Evolutionary conservation across 257 asterid species (phyloP).

Genomic region (Ehretia macrophylla): DNA sequence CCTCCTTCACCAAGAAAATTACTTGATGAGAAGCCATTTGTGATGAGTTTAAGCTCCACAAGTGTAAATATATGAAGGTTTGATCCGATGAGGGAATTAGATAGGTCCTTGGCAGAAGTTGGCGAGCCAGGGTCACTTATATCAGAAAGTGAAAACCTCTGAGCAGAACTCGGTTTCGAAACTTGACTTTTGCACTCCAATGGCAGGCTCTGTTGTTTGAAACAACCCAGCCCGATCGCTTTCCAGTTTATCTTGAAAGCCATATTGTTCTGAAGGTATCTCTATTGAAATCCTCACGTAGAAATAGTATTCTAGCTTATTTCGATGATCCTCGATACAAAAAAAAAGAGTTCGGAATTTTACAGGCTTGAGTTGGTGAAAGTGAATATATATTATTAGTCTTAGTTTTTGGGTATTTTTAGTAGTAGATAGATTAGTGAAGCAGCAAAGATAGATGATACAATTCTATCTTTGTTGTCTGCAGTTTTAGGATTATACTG

Average conservation of each 20-base stretch:
- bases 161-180: slow-evolving; percentile 21
- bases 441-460: too few relatives aligned
- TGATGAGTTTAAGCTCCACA: slow-evolving; percentile 43
- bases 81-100: slow-evolving; percentile 45
- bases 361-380: too few relatives aligned
- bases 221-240: slow-evolving; percentile 23
- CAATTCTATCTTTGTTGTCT: too few relatives aligned
- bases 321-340: too few relatives aligned
- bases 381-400: too few relatives aligned
- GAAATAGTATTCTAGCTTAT: too few relatives aligned
- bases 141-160: slow-evolving; percentile 54
- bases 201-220: slow-evolving; percentile 13
- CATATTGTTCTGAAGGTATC: slow-evolving; percentile 10
- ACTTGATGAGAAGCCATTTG: slow-evolving; percentile 42
- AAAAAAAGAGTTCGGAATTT: too few relatives aligned
- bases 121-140: slow-evolving; percentile 59
- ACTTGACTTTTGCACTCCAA: slow-evolving; percentile 15
- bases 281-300: too few relatives aligned
- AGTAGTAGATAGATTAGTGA: too few relatives aligned
- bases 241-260: slow-evolving; percentile 17
- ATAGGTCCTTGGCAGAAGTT: slow-evolving; percentile 42
- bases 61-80: slow-evolving; percentile 67
- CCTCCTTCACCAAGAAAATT: slow-evolving; percentile 87
- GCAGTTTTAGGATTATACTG: too few relatives aligned
- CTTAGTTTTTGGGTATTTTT: too few relatives aligned